Percentiles rank a stretch among this genome's conserved stretches.
Evolutionary conservation across 139 green algal species (phyloP).

Genomic region (Picochlorum sp.): DNA sequence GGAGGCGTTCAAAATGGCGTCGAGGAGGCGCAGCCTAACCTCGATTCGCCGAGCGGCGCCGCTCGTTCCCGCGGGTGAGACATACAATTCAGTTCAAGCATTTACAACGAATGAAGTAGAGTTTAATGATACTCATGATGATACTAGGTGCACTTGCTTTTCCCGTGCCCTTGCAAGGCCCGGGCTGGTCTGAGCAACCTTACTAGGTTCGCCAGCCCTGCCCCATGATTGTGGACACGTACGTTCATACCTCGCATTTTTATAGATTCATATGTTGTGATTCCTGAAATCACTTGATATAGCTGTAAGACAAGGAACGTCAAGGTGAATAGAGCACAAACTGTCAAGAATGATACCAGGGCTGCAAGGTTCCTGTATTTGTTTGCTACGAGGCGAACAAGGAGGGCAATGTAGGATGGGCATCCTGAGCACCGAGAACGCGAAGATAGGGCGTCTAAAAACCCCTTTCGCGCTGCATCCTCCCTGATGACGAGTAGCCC

Average conservation of each 20-base stretch:
- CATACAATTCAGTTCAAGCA: no score
- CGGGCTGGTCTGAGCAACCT: no score
- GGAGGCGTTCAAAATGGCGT: no score
- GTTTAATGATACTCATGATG: no score
- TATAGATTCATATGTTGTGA: slow-evolving; percentile 16
- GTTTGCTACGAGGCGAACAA: background rate
- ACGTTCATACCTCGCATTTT: background rate
- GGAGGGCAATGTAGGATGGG: background rate
- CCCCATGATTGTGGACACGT: no score
- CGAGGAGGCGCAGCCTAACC: no score
- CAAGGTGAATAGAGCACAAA: slow-evolving; percentile 1
- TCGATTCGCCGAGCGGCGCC: no score
- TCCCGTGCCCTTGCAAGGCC: no score
- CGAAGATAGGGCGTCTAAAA: slow-evolving; percentile 3
- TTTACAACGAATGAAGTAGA: no score
- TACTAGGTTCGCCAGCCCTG: no score
- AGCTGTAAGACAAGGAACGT: slow-evolving; percentile 23
- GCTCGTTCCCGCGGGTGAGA: no score
- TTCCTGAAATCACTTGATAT: slow-evolving; percentile 8
- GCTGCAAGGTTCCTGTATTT: slow-evolving; percentile 1
- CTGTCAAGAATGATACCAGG: slow-evolving; percentile 12
- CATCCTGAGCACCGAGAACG: background rate
- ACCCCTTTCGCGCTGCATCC: slow-evolving; percentile 7
- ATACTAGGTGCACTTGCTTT: no score
- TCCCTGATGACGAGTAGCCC: background rate